These are phyloP conservation scores for Penicillium polonicum DNA, from an alignment of 2,329 filamentous ascomycete species.

Conservation along the genomic window DNA sequence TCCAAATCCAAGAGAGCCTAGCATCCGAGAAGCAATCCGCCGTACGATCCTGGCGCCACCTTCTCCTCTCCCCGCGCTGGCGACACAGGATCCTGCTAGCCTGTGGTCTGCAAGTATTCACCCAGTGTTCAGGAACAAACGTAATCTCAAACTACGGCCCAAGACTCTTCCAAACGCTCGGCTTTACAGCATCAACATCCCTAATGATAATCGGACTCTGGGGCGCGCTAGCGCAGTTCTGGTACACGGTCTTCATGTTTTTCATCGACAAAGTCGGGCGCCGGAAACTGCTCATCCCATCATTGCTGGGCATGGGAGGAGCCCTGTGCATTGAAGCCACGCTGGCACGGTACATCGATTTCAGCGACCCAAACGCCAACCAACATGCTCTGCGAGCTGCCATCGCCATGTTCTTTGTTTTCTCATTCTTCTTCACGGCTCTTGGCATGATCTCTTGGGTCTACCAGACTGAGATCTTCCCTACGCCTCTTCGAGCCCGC, in stretches of 20 bases:
- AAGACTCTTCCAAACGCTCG: constrained; percentile 47
- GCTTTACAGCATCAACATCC: constrained; percentile 46
- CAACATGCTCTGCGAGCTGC: constrained; percentile 43
- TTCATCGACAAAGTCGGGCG: constrained; percentile 50
- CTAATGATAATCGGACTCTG: constrained; percentile 54
- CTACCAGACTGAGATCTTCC: constrained; percentile 50
- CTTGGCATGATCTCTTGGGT: constrained; percentile 50
- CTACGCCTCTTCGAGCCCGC: constrained; percentile 44
- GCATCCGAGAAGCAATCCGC: constrained; percentile 37
- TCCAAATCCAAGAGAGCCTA: constrained; percentile 44
- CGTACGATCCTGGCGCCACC: constrained; percentile 41
- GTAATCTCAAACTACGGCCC: constrained; percentile 48
- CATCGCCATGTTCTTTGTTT: constrained; percentile 51
- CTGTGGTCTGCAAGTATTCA: constrained; percentile 51
- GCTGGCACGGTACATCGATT: constrained; percentile 39
- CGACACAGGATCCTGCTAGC: constrained; percentile 49
- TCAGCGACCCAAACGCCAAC: constrained; percentile 29
- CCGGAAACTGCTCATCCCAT: constrained; percentile 50
- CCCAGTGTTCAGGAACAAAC: constrained; percentile 50
- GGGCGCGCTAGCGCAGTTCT: constrained; percentile 51
- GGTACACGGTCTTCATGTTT: constrained; percentile 49
- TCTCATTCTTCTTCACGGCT: constrained; percentile 47
- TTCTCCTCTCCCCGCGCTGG: constrained; percentile 47
- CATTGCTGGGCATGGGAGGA: constrained; percentile 45
- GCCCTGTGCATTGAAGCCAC: constrained; percentile 44